phyloP scores from a whole-genome alignment of 495 filamentous ascomycete species.

The Aspergillus cavernicola region DNA sequence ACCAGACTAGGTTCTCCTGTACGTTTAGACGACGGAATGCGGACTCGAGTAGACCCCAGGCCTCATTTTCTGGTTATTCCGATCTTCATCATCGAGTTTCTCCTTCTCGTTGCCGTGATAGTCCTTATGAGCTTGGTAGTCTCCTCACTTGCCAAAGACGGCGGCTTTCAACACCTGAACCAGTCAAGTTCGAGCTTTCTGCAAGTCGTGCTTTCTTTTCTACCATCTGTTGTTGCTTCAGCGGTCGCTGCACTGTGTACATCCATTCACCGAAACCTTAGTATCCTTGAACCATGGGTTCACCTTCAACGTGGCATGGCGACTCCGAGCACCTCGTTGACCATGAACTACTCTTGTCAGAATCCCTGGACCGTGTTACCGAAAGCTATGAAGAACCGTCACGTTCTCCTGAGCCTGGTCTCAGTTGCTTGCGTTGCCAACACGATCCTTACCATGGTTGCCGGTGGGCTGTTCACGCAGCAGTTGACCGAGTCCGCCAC shows the following conservation, averaged over 20 bases:
- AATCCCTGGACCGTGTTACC: conserved; percentile 33
- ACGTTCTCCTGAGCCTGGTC: conserved; percentile 30
- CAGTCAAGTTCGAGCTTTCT: conserved; percentile 37
- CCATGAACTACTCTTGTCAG: conserved; percentile 38
- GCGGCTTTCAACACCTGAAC: conserved; percentile 32
- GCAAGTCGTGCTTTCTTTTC: conserved; percentile 34
- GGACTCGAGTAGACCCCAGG: conserved; percentile 30
- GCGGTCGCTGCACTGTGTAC: conserved; percentile 35
- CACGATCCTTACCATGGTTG: conserved; percentile 32
- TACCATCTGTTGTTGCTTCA: conserved; percentile 38
- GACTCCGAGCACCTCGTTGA: conserved; percentile 26
- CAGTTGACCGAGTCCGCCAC: conserved; percentile 29
- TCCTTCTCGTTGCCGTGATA: conserved; percentile 33
- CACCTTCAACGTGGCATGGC: conserved; percentile 41
- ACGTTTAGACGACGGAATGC: conserved; percentile 22
- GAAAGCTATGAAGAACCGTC: conserved; percentile 31
- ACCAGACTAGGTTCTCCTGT: conserved; percentile 26
- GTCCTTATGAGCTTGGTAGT: conserved; percentile 33
- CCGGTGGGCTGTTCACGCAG: conserved; percentile 39
- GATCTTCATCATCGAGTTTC: conserved; percentile 38
- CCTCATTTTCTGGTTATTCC: conserved; percentile 41
- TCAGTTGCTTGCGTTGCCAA: conserved; percentile 37
- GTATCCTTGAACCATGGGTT: conserved; percentile 43
- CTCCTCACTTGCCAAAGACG: conserved; percentile 31
- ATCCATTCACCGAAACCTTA: conserved; percentile 40